These are phyloP conservation scores for Jacaranda copaia DNA, from an alignment of 257 asterid genomes.

Conservation along the genomic window DNA sequence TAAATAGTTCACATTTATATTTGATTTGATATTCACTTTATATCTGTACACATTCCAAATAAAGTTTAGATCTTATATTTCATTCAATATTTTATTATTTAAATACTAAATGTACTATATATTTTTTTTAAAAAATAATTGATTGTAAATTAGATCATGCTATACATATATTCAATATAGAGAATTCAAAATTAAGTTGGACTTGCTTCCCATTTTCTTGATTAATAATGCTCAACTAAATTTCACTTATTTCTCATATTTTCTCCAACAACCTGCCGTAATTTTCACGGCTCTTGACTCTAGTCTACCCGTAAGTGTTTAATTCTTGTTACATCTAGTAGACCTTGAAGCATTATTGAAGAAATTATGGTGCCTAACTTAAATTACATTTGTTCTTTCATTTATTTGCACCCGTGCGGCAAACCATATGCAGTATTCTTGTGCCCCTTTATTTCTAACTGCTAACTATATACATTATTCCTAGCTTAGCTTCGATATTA, in stretches of 20 bases:
- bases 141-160: too few species aligned
- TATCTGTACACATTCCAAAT: too few species aligned
- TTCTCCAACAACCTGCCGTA: slow-evolving; percentile 34
- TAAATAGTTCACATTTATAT: too few species aligned
- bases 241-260: slow-evolving; percentile 8
- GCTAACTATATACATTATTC: slow-evolving; percentile 35
- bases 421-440: slow-evolving; percentile 16
- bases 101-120: too few species aligned
- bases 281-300: slow-evolving; percentile 18
- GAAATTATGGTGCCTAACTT: slow-evolving; percentile 22
- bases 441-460: slow-evolving; percentile 37
- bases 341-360: slow-evolving; percentile 28
- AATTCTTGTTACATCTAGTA: slow-evolving; percentile 15
- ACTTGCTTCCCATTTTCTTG: background rate
- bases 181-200: too few species aligned
- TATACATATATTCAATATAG: too few species aligned
- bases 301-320: background rate
- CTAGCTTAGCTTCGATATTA: background rate
- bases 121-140: too few species aligned
- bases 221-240: slow-evolving; percentile 41
- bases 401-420: slow-evolving; percentile 36
- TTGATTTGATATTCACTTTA: too few species aligned
- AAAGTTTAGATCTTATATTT: too few species aligned
- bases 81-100: too few species aligned
- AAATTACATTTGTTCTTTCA: slow-evolving; percentile 21